phyloP scores from a whole-genome alignment of 2,329 filamentous ascomycete species.

The Pyrenochaeta sp. region DNA sequence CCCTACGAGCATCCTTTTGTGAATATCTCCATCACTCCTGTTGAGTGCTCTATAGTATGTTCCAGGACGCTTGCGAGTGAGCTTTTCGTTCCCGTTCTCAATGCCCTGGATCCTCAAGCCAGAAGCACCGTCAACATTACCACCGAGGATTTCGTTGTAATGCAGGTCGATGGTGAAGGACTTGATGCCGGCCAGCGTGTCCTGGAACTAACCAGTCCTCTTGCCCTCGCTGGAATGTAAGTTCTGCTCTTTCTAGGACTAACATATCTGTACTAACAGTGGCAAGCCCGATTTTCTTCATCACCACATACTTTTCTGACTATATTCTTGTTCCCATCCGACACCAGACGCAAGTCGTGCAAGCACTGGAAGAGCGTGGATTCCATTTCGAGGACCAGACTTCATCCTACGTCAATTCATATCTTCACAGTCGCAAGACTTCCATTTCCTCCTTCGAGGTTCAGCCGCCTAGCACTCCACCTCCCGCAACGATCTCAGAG shows the following conservation, averaged over 20 bases:
- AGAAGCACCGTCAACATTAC: slow-evolving; percentile 71
- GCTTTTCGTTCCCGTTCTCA: slow-evolving; percentile 77
- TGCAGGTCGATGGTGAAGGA: slow-evolving; percentile 88
- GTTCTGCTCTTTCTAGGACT: slow-evolving; percentile 29
- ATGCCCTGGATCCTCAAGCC: slow-evolving; percentile 61
- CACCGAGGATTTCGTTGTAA: slow-evolving; percentile 82
- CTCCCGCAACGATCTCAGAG: slow-evolving; percentile 78
- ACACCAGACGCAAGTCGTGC: slow-evolving; percentile 75
- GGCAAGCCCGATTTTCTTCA: slow-evolving; percentile 89
- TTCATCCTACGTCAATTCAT: slow-evolving; percentile 68
- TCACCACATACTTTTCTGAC: slow-evolving; percentile 97
- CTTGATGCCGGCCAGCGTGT: slow-evolving; percentile 92
- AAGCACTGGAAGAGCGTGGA: slow-evolving; percentile 77
- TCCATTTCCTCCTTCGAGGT: slow-evolving; percentile 57
- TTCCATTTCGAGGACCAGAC: slow-evolving; percentile 77
- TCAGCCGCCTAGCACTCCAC: slow-evolving; percentile 71
- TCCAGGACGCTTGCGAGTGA: slow-evolving; percentile 75
- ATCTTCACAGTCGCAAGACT: slow-evolving; percentile 57
- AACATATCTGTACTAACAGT: too few species aligned
- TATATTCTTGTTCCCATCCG: slow-evolving; percentile 89
- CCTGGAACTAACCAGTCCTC: slow-evolving; percentile 86
- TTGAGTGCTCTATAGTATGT: slow-evolving; percentile 93
- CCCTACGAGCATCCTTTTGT: slow-evolving; percentile 76
- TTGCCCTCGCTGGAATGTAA: slow-evolving; percentile 87
- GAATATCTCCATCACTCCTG: slow-evolving; percentile 89